Percentiles rank a stretch among this genome's conserved stretches.
Conservation (phyloP, 331 rosid genomes). For the Quercus tomentella region DNA sequence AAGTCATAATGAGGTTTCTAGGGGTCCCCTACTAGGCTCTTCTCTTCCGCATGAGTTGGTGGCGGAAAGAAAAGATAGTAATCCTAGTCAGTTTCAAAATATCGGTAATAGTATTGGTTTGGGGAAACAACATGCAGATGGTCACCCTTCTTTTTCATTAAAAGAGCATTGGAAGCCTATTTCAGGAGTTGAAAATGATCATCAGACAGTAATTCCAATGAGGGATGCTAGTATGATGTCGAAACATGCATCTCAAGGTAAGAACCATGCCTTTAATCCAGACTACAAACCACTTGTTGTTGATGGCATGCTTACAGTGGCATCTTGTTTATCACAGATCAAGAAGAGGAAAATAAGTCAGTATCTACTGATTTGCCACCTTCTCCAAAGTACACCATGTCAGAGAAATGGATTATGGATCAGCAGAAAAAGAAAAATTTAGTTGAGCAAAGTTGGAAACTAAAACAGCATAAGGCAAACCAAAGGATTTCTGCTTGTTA, state of each 20-base stretch:
- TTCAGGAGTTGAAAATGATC: slow-evolving; percentile 52
- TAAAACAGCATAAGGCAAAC: slow-evolving; percentile 75
- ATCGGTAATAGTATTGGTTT: slow-evolving; percentile 35
- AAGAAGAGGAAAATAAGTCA: slow-evolving; percentile 44
- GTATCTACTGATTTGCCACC: slow-evolving; percentile 40
- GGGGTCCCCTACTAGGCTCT: slow-evolving; percentile 48
- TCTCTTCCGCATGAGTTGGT: slow-evolving; percentile 58
- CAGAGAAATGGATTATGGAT: slow-evolving; percentile 85
- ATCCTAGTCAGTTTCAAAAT: slow-evolving; percentile 55
- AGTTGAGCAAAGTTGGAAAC: slow-evolving; percentile 58
- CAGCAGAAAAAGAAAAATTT: slow-evolving; percentile 68
- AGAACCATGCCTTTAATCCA: slow-evolving; percentile 10
- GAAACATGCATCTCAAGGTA: slow-evolving; percentile 65
- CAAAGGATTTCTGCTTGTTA: slow-evolving; percentile 63
- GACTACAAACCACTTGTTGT: slow-evolving; percentile 17
- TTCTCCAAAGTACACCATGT: slow-evolving; percentile 82
- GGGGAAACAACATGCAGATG: slow-evolving; percentile 43
- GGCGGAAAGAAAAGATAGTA: slow-evolving; percentile 58
- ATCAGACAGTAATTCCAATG: slow-evolving; percentile 37
- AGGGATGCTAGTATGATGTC: slow-evolving; percentile 50
- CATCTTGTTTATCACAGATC: slow-evolving; percentile 42
- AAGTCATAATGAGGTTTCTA: slow-evolving; percentile 52
- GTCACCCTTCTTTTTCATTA: slow-evolving; percentile 46
- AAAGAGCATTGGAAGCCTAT: slow-evolving; percentile 83
- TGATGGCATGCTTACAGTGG: slow-evolving; percentile 25